Percentiles rank a stretch among this genome's conserved stretches.
phyloP scores from a whole-genome alignment of 179 eudicot species.

The Beta macrorhiza region DNA sequence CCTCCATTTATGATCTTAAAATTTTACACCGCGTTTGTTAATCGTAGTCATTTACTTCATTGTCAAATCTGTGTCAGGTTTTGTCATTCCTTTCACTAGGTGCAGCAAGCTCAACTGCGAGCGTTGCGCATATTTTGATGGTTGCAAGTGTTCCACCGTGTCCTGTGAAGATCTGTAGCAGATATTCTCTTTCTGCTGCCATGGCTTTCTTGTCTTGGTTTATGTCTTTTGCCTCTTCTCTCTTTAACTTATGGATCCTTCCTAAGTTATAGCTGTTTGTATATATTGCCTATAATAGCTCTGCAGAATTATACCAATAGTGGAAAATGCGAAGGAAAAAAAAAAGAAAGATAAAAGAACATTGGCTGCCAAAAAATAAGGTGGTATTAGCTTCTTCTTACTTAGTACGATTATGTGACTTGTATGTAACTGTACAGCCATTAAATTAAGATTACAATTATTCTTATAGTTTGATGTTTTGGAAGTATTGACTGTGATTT shows the following conservation, averaged over 20 bases:
- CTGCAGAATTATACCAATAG: neutral
- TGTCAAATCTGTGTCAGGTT: conserved; percentile 38
- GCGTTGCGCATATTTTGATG: conserved; percentile 57
- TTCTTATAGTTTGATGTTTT: neutral
- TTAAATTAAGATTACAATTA: neutral
- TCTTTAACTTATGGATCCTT: conserved; percentile 84
- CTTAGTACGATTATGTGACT: neutral
- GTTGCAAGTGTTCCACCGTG: conserved; percentile 40
- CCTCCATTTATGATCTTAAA: neutral
- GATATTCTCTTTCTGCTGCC: conserved; percentile 81
- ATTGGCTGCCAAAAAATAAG: neutral
- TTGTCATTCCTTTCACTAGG: conserved; percentile 72
- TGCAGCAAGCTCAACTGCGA: conserved; percentile 80
- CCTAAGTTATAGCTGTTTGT: conserved; percentile 35
- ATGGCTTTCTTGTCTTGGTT: conserved; percentile 92
- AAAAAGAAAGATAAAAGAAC: neutral
- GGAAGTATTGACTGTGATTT: too few relatives aligned
- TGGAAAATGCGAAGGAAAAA: neutral
- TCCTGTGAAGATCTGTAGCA: conserved; percentile 45
- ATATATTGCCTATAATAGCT: neutral
- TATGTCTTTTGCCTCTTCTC: conserved; percentile 65
- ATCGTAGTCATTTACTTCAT: neutral
- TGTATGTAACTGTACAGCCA: neutral
- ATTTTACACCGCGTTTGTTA: neutral
- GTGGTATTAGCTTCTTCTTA: neutral